Evolutionary conservation across 2,329 filamentous ascomycete genomes (phyloP), one percentile per base, ranked within the genome.

Genomic region (Thermothelomyces thermophilus): DNA sequence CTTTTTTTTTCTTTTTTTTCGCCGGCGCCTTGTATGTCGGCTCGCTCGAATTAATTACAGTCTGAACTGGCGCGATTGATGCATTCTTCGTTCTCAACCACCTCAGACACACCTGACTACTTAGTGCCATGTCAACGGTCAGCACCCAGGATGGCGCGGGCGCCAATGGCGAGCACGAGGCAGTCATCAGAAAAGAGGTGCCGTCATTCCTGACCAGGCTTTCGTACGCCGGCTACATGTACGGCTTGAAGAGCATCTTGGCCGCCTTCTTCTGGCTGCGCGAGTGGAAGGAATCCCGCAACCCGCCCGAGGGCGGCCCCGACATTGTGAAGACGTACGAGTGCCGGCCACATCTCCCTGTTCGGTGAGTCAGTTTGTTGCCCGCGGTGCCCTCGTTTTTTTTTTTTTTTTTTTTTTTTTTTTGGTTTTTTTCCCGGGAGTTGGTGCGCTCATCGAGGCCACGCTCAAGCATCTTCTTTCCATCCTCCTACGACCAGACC

Each of bases 381-480:
- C 1, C 26, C 17, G 19, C n/a, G 14, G 13, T n/a, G 16, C 14
- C 10, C 22, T 10, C 9, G 9, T 33, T 5, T 5, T 9, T 35
- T 34, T 31, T 31, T 31, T 14, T 31, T 31, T 14, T 31, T 31
- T 14, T 31, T 31, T 31, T 31, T 14, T 14, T 31, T 9, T 31
- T 9, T 31, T 31, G 9, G 9, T 31, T 31, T 31, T 31, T 14
- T 31, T 31, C 30, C 14, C 33, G 6, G 13, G 33, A 35, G 14
- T 14, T 6, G 7, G 16, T n/a, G 13, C 3, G 26, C 42, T 44
- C n/a, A 50, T 34, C 11, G 14, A n/a, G 11, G 7, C 5, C 13
- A 9, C 11, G 17, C 9, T 3, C 8, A 49, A 67, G 67, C 43
- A 62, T 75, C 50, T 75, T 73, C 62, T 66, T 70, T 42, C 72